Percentiles rank a stretch among this genome's conserved stretches.
Evolutionary conservation across 1,284 basidiomycete species (phyloP).

Genomic region (Puccinia novopanici): DNA sequence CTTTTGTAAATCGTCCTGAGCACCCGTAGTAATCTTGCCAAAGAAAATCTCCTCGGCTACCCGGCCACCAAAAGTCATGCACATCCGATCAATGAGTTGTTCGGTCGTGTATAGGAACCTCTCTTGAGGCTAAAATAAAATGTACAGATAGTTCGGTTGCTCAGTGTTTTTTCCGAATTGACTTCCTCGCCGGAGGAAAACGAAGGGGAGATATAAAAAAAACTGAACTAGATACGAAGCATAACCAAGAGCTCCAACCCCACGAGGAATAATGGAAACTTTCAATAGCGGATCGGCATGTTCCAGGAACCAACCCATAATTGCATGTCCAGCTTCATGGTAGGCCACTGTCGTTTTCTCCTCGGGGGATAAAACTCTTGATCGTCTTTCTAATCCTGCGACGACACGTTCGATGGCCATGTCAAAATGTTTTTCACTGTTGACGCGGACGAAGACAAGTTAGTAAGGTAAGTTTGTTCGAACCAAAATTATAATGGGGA

Average conservation of each 20-base stretch:
- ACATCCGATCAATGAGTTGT: slow-evolving; percentile 92
- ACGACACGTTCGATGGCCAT: slow-evolving; percentile 97
- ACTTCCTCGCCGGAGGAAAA: background rate
- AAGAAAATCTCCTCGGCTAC: slow-evolving; percentile 99
- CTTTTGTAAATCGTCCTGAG: slow-evolving; percentile 75
- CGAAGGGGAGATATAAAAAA: background rate
- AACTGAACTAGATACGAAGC: slow-evolving; percentile 69
- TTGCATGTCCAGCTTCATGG: slow-evolving; percentile 97
- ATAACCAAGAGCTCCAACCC: slow-evolving; percentile 92
- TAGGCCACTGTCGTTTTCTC: slow-evolving; percentile 99
- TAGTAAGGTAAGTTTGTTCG: background rate
- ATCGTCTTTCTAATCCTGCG: slow-evolving; percentile 94
- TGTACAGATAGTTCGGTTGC: background rate
- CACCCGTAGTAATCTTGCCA: slow-evolving; percentile 91
- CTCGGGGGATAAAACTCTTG: slow-evolving; percentile 83
- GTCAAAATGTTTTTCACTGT: slow-evolving; percentile 79
- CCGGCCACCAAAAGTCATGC: slow-evolving; percentile 98
- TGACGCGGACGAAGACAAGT: background rate
- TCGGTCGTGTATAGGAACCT: slow-evolving; percentile 93
- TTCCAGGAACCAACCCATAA: slow-evolving; percentile 97
- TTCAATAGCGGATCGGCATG: slow-evolving; percentile 95
- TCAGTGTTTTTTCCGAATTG: background rate
- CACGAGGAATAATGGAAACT: slow-evolving; percentile 97
- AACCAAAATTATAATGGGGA: background rate
- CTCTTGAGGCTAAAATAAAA: slow-evolving; percentile 88